Percentiles rank a stretch among this genome's conserved stretches.
phyloP scores from a whole-genome alignment of 768 basidiomycete species.

The Tulasnella sp. region DNA sequence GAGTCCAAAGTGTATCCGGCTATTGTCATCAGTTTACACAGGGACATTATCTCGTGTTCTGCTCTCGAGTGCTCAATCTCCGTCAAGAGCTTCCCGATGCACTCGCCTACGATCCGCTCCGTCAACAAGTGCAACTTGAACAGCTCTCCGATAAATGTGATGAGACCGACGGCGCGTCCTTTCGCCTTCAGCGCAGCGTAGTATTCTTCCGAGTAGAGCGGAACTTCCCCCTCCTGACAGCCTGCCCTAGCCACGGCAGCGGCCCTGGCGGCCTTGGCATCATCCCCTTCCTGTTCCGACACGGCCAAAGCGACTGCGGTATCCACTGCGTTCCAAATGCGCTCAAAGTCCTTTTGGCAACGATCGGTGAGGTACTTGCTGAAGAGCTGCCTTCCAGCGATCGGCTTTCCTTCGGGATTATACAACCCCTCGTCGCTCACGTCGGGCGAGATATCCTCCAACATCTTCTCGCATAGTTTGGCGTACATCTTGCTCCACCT shows the following conservation, averaged over 20 bases:
- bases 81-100: neutral
- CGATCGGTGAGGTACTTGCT: constrained; percentile 38
- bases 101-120: neutral
- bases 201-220: neutral
- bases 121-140: neutral
- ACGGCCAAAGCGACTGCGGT: no score
- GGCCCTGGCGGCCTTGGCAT: no score
- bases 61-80: neutral
- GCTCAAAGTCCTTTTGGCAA: constrained; percentile 40
- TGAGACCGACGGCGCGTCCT: neutral
- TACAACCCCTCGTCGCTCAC: constrained; percentile 31
- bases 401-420: constrained; percentile 28
- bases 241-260: no score
- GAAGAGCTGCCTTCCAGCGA: constrained; percentile 36
- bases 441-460: constrained; percentile 31
- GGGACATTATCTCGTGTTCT: neutral
- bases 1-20: neutral
- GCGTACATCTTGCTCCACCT: constrained; percentile 41
- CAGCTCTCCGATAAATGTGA: neutral
- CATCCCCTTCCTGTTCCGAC: no score
- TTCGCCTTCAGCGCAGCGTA: neutral
- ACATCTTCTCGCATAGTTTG: constrained; percentile 32
- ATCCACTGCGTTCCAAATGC: no score
- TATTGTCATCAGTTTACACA: neutral
- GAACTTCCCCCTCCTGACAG: neutral